phyloP scores from a whole-genome alignment of 805 yeast species.

The Brettanomyces anomalus region DNA sequence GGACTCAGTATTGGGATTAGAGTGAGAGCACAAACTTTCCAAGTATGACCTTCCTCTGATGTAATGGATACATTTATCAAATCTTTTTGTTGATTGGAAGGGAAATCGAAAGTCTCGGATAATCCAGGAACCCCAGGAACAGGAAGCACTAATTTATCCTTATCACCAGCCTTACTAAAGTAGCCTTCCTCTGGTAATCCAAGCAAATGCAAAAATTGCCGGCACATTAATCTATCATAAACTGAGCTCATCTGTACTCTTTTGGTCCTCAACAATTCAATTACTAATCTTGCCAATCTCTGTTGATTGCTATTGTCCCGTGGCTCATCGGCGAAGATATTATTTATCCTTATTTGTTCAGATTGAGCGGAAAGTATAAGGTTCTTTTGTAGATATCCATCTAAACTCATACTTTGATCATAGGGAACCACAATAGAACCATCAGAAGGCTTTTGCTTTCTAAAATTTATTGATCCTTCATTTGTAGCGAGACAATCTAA shows the following conservation, averaged over 20 bases:
- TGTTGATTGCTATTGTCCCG: not conserved
- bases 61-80: not conserved
- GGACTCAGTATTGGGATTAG: constrained; percentile 9
- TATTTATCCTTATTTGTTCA: not conserved
- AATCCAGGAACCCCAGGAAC: constrained; percentile 3
- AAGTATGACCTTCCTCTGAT: constrained; percentile 10
- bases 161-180: not conserved
- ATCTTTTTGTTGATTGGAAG: not conserved
- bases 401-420: not conserved
- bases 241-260: not conserved
- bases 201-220: not conserved
- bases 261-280: constrained; percentile 3
- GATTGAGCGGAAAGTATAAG: constrained; percentile 1
- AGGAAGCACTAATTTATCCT: constrained; percentile 1
- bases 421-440: not conserved
- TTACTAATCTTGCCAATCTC: constrained; percentile 7
- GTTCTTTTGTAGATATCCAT: constrained; percentile 1
- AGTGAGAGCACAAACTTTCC: constrained; percentile 11
- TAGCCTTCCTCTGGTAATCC: not conserved
- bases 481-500: no score
- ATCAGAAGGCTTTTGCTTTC: no score
- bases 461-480: no score
- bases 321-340: not conserved
- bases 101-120: constrained; percentile 5
- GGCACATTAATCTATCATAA: constrained; percentile 3